These are phyloP conservation scores for Alopecurus myosuroides DNA, from an alignment of 176 grass and related monocot genomes.

Conservation along the genomic window DNA sequence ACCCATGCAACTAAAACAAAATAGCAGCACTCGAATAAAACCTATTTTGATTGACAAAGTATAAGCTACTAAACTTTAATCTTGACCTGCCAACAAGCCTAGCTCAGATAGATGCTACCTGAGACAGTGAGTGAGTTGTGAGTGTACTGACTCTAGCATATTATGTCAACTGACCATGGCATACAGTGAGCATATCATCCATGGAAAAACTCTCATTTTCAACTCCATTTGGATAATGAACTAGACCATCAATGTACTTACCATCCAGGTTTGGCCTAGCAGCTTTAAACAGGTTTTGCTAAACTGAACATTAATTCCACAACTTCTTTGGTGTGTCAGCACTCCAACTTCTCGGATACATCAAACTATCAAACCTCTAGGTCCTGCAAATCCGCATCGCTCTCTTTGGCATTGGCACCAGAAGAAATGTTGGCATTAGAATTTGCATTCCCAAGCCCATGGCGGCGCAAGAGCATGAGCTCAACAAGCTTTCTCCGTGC, in stretches of 20 bases:
- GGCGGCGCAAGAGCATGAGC: constrained; percentile 67
- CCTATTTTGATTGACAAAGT: neutral
- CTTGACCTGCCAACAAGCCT: neutral
- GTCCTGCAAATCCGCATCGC: neutral
- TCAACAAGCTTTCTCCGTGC: constrained; percentile 64
- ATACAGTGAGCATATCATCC: neutral
- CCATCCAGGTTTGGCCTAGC: neutral
- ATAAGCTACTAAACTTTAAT: neutral
- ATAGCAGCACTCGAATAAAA: neutral
- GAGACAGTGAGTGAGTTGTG: neutral
- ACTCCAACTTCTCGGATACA: neutral
- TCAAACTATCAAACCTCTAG: constrained; percentile 12
- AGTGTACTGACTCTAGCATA: neutral
- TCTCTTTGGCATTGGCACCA: neutral
- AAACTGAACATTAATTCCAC: neutral
- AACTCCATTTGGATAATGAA: neutral
- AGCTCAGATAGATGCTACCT: neutral
- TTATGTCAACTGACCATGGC: neutral
- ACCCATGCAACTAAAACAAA: neutral
- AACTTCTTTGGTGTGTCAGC: neutral
- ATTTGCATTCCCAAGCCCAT: constrained; percentile 43
- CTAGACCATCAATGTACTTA: neutral
- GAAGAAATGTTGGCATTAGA: constrained; percentile 23
- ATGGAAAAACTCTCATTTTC: neutral
- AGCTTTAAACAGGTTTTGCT: neutral